Evolutionary conservation across 2,329 filamentous ascomycete genomes (phyloP).

Genomic region (Claviceps digitariae): DNA sequence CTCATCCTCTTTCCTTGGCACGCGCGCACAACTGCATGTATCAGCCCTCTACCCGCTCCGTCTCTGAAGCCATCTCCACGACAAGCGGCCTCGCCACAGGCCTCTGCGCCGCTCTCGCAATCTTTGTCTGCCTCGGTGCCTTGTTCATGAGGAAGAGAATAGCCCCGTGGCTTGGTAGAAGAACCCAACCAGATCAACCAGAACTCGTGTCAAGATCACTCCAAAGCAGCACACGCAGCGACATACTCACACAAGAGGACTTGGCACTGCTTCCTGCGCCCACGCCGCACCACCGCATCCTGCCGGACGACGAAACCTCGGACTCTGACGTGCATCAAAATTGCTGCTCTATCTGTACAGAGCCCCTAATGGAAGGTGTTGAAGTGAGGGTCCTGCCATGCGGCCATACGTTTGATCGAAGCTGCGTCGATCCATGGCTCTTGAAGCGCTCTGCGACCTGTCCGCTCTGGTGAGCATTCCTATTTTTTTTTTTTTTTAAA

Average conservation of each 20-base stretch:
- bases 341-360: conserved; percentile 3
- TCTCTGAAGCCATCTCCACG: background rate
- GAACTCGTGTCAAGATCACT: background rate
- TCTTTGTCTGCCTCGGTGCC: background rate
- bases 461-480: conserved; percentile 2
- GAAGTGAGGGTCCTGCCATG: conserved; percentile 2
- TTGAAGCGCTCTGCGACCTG: conserved; percentile 2
- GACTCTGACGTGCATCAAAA: background rate
- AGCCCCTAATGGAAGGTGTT: background rate
- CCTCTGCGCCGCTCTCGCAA: background rate
- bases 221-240: background rate
- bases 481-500: background rate
- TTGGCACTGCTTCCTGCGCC: background rate
- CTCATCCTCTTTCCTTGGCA: background rate
- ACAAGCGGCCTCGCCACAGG: background rate
- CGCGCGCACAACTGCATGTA: background rate
- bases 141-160: background rate
- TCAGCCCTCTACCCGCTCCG: background rate
- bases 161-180: background rate
- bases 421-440: conserved; percentile 4
- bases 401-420: conserved; percentile 2
- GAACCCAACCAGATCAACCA: background rate
- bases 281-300: background rate
- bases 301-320: background rate
- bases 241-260: background rate